Percentiles rank a stretch among this genome's conserved stretches.
phyloP scores from a whole-genome alignment of 2,329 filamentous ascomycete species.

The Calonectria multiphialidica region DNA sequence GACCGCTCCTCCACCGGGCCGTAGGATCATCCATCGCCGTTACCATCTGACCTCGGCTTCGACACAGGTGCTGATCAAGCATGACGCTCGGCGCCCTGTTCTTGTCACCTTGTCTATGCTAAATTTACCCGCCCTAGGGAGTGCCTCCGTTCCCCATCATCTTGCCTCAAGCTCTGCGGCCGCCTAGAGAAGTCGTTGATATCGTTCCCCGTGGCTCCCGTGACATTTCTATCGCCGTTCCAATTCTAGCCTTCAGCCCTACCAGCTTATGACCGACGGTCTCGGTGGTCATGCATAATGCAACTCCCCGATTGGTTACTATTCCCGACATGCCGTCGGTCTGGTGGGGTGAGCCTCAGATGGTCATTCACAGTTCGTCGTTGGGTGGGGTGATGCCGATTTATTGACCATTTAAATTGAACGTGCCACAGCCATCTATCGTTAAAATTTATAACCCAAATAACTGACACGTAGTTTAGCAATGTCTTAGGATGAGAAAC shows the following conservation, averaged over 20 bases:
- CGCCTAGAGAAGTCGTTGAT: not conserved
- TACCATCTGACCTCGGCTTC: not conserved
- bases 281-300: conserved; percentile 22
- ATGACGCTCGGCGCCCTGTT: not conserved
- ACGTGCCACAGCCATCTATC: conserved; percentile 1
- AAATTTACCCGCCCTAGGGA: not conserved
- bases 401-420: not conserved
- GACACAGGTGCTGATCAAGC: not conserved
- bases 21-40: conserved; percentile 10
- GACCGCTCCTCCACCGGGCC: conserved; percentile 19
- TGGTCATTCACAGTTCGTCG: not conserved
- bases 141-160: not conserved
- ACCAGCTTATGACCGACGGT: conserved; percentile 15
- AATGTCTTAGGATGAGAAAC: not conserved
- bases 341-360: conserved; percentile 4
- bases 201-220: not conserved
- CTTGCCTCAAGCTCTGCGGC: not conserved
- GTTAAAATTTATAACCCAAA: not conserved
- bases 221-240: not conserved
- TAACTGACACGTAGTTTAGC: conserved; percentile 19
- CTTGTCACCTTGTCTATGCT: not conserved
- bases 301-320: conserved; percentile 19
- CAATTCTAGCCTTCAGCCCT: conserved; percentile 17
- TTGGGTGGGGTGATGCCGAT: not conserved
- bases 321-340: conserved; percentile 10